Base-by-base conservation (phyloP, 2,329 filamentous ascomycete genomes). In the Ophiosphaerella herpotricha region DNA sequence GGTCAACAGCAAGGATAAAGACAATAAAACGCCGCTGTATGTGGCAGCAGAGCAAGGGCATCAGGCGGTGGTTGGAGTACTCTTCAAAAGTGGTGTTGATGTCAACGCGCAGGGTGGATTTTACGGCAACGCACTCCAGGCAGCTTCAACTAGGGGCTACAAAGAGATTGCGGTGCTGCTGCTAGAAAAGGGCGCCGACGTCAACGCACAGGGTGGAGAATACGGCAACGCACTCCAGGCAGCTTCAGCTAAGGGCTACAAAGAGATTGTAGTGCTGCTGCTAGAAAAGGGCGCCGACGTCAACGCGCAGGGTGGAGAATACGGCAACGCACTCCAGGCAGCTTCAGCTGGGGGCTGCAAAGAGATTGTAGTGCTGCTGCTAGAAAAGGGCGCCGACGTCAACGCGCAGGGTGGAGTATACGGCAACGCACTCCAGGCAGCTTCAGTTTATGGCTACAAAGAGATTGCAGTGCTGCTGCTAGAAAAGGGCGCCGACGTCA, bases 401-500 rank as follows among this genome's bases (percentile, higher is more conserved):
- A 18, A 18, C 16, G 16, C 16, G 16, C 16, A 18, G n/a, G 39
- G 39, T 5, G 14, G 39, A 43, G 4, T 38, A 9, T 26, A 48
- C 29, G 26, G 50, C 39, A 54, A 48, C 33, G 54, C 50, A 37
- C 60, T 66, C 45, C 58, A 63, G 43, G 55, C 45, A 36, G 55
- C 55, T 51, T 48, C 56, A 55, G 21, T 5, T 14, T 2, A 31
- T 50, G 60, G 56, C 41, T 5, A 43, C 16, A 11, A 24, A 16
- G 16, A 6, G 14, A 44, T 53, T 47, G 23, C 21, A 55, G 18
- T 13, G 37, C 2, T 26, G 7, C 37, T 39, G 7, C 8, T 39
- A 24, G 21, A 39, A 24, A 39, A 39, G 8, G 8, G 16, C 16
- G 16, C 16, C 16, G 16, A 18, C 3, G 16, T 18, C 16, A 18